Base-by-base conservation (phyloP, 768 basidiomycete genomes). In the Hydnomerulius pinastri region DNA sequence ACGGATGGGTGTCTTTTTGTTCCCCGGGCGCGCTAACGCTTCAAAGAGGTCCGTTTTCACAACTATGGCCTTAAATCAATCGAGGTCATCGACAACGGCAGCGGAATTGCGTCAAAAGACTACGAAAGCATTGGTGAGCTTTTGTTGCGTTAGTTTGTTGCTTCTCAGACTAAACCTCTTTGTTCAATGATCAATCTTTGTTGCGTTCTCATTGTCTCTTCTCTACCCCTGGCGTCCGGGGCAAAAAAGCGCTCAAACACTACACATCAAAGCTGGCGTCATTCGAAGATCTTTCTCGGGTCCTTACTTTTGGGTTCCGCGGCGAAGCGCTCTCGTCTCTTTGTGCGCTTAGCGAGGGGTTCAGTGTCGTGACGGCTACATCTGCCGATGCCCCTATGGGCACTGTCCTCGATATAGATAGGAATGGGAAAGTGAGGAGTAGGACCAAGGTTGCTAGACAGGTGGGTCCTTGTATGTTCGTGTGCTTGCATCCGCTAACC, bases 261-360 rank as follows among this genome's bases (percentile, higher is more conserved):
- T 83, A 93, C 63, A 99, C 96, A 0, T 98, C 96, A 6, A 99
- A 99, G 67, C 74, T 99, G 0, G 68, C 82, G 3, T 79, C 83
- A 0, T 92, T 87, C 61, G 70, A 80, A 4, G 90, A 93, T 63
- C 79, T 98, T 3, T 72, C 80, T 2, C 71, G 77, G 0, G 82
- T 98, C 9, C 70, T 72, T 5, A 92, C 93, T 0, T 97, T 98
- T 66, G 96, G 96, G 0, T 99, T 98, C 64, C 81, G 97, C 30
- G 97, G 97, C 13, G 97, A 99, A 71, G 97, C 97, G 0, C 75
- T 99, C 0, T 92, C 93, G 6, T 94, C 96, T 3, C 77, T 99
- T 0, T 99, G 95, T 62, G 91, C 91, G 1, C 70, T 97, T 1
- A 80, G 84, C 43, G 85, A 89, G 46, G 69, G 74, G 3, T 79